Percentiles rank a stretch among this genome's conserved stretches.
Evolutionary conservation across 139 green algal genomes (phyloP).

Genomic region (Marvania coccoides): DNA sequence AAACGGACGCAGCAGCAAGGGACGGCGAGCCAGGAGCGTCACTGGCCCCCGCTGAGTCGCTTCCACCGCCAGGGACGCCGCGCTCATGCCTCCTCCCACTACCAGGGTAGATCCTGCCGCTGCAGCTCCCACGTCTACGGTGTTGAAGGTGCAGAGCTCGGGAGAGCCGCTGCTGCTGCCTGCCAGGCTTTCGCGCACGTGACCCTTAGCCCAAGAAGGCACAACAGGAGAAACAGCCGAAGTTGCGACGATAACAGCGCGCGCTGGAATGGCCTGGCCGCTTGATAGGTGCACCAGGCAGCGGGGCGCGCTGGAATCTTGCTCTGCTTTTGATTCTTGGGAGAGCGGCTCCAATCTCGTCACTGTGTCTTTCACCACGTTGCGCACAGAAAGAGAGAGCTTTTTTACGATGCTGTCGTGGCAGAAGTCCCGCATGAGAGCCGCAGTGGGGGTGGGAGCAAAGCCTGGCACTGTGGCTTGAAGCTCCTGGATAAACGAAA

Average conservation of each 20-base stretch:
- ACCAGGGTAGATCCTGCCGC: too few relatives aligned
- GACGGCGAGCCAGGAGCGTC: not conserved
- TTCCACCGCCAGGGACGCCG: slow-evolving; percentile 7
- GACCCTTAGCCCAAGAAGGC: not conserved
- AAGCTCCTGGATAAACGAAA: not conserved
- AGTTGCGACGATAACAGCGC: not conserved
- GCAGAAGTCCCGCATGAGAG: not conserved
- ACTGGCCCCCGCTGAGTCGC: slow-evolving; percentile 11
- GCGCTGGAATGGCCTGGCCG: not conserved
- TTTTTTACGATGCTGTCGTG: not conserved
- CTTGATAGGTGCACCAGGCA: not conserved
- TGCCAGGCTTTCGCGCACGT: too few relatives aligned
- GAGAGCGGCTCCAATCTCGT: not conserved
- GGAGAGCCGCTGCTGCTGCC: too few relatives aligned
- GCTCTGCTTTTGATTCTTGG: not conserved
- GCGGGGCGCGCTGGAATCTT: not conserved
- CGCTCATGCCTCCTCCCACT: slow-evolving; percentile 23
- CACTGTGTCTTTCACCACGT: not conserved
- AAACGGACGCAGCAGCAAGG: slow-evolving; percentile 4
- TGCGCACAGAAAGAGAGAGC: not conserved
- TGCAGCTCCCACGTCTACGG: too few relatives aligned
- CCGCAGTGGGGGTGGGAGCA: not conserved
- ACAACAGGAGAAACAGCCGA: not conserved
- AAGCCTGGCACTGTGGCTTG: not conserved
- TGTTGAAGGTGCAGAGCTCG: too few relatives aligned